These are phyloP conservation scores for Aegilops speltoides DNA, from an alignment of 176 grass and related monocot species.

Conservation along the genomic window DNA sequence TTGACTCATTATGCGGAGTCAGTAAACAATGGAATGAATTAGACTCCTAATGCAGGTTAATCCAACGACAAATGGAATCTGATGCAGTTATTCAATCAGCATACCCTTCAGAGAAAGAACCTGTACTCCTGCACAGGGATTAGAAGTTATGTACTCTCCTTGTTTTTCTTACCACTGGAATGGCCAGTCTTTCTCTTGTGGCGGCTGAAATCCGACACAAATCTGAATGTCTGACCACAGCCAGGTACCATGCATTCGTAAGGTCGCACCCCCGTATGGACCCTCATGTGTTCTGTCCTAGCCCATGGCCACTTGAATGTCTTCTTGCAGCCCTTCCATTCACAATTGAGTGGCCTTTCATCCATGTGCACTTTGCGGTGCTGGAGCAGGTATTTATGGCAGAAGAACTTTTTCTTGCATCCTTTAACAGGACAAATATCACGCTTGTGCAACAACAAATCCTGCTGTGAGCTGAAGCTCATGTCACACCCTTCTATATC, in stretches of 20 bases:
- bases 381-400: slow-evolving; percentile 94
- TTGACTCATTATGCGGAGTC: slow-evolving; percentile 19
- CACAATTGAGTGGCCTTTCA: slow-evolving; percentile 86
- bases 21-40: slow-evolving; percentile 61
- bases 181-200: slow-evolving; percentile 99
- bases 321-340: slow-evolving; percentile 80
- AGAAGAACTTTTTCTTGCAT: slow-evolving; percentile 97
- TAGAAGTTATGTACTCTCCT: slow-evolving; percentile 64
- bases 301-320: slow-evolving; percentile 99
- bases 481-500: slow-evolving; percentile 90
- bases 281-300: slow-evolving; percentile 90
- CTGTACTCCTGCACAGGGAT: slow-evolving; percentile 35
- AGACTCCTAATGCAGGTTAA: slow-evolving; percentile 44
- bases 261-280: slow-evolving; percentile 84
- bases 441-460: slow-evolving; percentile 76
- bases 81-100: slow-evolving; percentile 50
- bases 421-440: slow-evolving; percentile 93
- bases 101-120: slow-evolving; percentile 48
- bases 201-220: slow-evolving; percentile 96
- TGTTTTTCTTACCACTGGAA: slow-evolving; percentile 64
- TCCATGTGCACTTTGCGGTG: slow-evolving; percentile 96
- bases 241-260: slow-evolving; percentile 80
- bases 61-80: slow-evolving; percentile 46
- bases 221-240: slow-evolving; percentile 92
- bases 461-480: slow-evolving; percentile 83